phyloP scores from a whole-genome alignment of 2,329 filamentous ascomycete species.

The Fusarium albidum region DNA sequence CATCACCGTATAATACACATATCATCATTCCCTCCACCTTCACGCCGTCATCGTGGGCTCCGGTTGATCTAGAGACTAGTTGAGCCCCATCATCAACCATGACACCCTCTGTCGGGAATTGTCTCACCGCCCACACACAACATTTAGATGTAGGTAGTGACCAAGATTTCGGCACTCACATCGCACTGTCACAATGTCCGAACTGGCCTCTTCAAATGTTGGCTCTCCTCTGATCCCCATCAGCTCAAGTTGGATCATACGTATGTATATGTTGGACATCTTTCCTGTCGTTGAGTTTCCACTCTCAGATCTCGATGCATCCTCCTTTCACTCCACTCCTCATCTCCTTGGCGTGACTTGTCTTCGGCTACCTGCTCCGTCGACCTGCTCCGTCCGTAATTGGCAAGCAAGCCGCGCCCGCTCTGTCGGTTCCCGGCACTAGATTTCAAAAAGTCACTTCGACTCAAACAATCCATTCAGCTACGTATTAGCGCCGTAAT shows the following conservation, averaged over 20 bases:
- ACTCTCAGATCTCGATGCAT: slow-evolving; percentile 2
- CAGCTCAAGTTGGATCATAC: slow-evolving; percentile 8
- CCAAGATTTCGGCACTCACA: no score
- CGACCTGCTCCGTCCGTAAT: no score
- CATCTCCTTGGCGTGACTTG: slow-evolving; percentile 5
- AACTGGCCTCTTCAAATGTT: no score
- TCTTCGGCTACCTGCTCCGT: background rate
- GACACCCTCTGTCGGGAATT: slow-evolving; percentile 15
- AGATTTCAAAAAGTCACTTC: slow-evolving; percentile 15
- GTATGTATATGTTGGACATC: no score
- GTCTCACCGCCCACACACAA: slow-evolving; percentile 14
- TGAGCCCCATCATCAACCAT: slow-evolving; percentile 9
- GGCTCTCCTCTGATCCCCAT: no score
- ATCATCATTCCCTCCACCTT: slow-evolving; percentile 15
- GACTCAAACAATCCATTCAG: slow-evolving; percentile 16
- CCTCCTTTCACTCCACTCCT: background rate
- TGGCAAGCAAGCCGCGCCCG: background rate
- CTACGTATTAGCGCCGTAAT: slow-evolving; percentile 14
- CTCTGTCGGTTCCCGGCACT: slow-evolving; percentile 19
- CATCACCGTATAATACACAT: slow-evolving; percentile 17
- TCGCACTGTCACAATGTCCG: no score
- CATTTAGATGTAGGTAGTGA: no score
- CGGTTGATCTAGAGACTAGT: slow-evolving; percentile 9
- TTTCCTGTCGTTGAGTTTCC: background rate
- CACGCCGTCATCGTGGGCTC: slow-evolving; percentile 17